Conservation (phyloP, 495 filamentous ascomycete genomes). For the Saxophila tyrrhenica region DNA sequence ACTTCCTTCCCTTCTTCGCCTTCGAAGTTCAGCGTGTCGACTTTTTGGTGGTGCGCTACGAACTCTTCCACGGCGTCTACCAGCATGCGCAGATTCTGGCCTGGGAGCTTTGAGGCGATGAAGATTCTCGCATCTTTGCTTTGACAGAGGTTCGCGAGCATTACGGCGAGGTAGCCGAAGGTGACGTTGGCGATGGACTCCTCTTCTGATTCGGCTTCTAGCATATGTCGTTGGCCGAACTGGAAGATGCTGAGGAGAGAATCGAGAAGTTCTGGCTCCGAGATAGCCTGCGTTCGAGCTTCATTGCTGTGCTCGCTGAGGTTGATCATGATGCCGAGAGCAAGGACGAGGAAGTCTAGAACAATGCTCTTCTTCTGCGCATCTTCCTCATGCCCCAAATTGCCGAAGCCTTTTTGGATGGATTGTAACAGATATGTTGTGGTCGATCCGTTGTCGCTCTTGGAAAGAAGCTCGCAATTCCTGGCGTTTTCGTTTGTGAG, state of each 20-base stretch:
- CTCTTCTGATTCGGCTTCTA: slow-evolving; percentile 26
- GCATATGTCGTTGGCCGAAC: slow-evolving; percentile 5
- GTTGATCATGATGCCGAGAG: slow-evolving; percentile 80
- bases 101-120: slow-evolving; percentile 43
- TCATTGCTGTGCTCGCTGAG: slow-evolving; percentile 63
- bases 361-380: slow-evolving; percentile 35
- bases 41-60: slow-evolving; percentile 60
- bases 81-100: slow-evolving; percentile 49
- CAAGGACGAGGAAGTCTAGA: slow-evolving; percentile 64
- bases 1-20: slow-evolving; percentile 38
- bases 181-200: slow-evolving; percentile 80
- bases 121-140: slow-evolving; percentile 38
- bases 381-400: slow-evolving; percentile 32
- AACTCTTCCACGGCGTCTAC: slow-evolving; percentile 82
- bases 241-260: slow-evolving; percentile 9
- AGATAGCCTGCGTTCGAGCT: slow-evolving; percentile 28
- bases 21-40: slow-evolving; percentile 43
- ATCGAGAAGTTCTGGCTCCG: neutral
- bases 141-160: slow-evolving; percentile 70
- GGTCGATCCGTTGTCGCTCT: slow-evolving; percentile 37
- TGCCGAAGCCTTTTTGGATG: slow-evolving; percentile 27
- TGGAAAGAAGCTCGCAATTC: slow-evolving; percentile 53
- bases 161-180: slow-evolving; percentile 78
- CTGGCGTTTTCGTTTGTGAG: slow-evolving; percentile 69
- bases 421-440: slow-evolving; percentile 39